A percentile compares a stretch with the other conserved stretches of the same genome.
Conservation (phyloP, 2,329 filamentous ascomycete species). For the Fusarium graminum region DNA sequence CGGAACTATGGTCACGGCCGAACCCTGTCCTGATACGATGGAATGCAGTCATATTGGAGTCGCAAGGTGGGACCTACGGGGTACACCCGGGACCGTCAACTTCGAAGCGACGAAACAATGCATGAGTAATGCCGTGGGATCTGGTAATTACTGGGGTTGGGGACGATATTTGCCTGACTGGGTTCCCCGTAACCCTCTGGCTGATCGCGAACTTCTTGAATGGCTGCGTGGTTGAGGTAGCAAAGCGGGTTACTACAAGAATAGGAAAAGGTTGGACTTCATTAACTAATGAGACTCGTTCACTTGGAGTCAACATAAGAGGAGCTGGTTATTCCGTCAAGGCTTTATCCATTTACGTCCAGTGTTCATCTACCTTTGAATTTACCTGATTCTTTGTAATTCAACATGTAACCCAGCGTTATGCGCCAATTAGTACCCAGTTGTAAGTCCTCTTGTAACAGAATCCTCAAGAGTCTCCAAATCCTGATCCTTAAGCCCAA, state of each 20-base stretch:
- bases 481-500: conserved; percentile 64
- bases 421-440: conserved; percentile 20
- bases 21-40: conserved; percentile 15
- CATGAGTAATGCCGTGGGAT: conserved; percentile 26
- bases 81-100: conserved; percentile 20
- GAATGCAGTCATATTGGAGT: conserved; percentile 30
- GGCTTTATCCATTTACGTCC: too few relatives aligned
- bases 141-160: conserved; percentile 35
- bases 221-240: background rate
- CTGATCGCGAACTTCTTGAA: background rate
- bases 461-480: conserved; percentile 63
- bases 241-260: background rate
- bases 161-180: conserved; percentile 31
- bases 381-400: too few relatives aligned
- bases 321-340: too few relatives aligned
- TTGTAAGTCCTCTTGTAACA: conserved; percentile 38
- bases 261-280: too few relatives aligned
- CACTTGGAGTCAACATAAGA: too few relatives aligned
- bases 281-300: too few relatives aligned
- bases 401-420: too few relatives aligned
- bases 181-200: conserved; percentile 31
- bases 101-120: conserved; percentile 23
- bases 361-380: background rate
- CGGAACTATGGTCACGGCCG: conserved; percentile 9
- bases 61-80: conserved; percentile 33